Conservation (phyloP, 352 stramenopile species). For the Halophytophthora polymorphica region DNA sequence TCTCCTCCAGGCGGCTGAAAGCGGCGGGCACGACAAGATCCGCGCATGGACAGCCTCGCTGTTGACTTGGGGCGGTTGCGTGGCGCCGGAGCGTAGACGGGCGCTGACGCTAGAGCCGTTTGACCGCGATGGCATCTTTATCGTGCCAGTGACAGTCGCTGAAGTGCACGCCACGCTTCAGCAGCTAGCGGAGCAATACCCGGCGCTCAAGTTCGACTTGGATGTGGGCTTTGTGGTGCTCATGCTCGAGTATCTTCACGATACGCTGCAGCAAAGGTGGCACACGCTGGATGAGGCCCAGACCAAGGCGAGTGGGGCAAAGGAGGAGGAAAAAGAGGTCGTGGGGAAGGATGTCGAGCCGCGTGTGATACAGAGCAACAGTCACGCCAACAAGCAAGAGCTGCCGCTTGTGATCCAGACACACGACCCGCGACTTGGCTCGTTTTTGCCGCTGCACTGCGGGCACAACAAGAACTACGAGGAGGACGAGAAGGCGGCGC, state of each 20-base stretch:
- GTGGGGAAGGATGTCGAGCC: conserved; percentile 7
- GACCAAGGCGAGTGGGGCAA: neutral
- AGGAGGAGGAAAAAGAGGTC: conserved; percentile 8
- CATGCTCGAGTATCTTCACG: conserved; percentile 80
- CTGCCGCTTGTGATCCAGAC: conserved; percentile 34
- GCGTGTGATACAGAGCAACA: neutral
- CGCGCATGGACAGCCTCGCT: conserved; percentile 76
- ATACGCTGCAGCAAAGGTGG: conserved; percentile 60
- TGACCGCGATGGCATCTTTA: conserved; percentile 63
- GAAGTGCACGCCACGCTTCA: conserved; percentile 55
- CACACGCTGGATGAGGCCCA: conserved; percentile 30
- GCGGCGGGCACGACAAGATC: conserved; percentile 73
- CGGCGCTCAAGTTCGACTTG: conserved; percentile 63
- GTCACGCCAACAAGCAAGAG: conserved; percentile 5
- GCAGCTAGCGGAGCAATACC: conserved; percentile 54
- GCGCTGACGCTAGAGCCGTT: conserved; percentile 53
- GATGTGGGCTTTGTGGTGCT: conserved; percentile 67
- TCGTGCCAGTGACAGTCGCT: conserved; percentile 55
- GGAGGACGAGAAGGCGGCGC: conserved; percentile 63
- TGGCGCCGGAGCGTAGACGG: conserved; percentile 30
- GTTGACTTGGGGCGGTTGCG: conserved; percentile 62
- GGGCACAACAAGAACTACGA: conserved; percentile 86
- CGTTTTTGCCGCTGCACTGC: conserved; percentile 71
- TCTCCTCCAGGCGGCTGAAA: conserved; percentile 74
- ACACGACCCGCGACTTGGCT: conserved; percentile 37